A percentile compares a stretch with the other conserved stretches of the same genome.
phyloP scores from a whole-genome alignment of 306 rosid species.

The Amphicarpaea edgeworthii region DNA sequence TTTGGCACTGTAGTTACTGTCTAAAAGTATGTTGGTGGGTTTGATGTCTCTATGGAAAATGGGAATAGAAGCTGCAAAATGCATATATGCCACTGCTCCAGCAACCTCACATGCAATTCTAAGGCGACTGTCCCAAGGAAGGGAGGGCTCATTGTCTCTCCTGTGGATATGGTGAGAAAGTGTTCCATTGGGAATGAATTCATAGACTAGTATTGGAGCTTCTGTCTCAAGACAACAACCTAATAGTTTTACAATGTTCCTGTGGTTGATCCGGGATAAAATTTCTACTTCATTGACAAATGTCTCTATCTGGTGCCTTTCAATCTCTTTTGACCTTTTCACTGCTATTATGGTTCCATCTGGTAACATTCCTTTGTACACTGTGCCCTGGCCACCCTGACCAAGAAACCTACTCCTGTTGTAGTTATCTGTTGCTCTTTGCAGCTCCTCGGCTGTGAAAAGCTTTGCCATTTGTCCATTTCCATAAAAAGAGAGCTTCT shows the following conservation, averaged over 20 bases:
- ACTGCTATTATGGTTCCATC: conserved; percentile 57
- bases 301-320: conserved; percentile 47
- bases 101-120: conserved; percentile 71
- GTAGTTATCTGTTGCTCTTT: conserved; percentile 58
- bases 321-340: conserved; percentile 52
- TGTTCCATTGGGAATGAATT: conserved; percentile 63
- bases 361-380: conserved; percentile 54
- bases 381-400: conserved; percentile 51
- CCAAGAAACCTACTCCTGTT: conserved; percentile 52
- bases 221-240: conserved; percentile 74
- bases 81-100: conserved; percentile 73
- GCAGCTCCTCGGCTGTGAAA: conserved; percentile 59
- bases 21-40: conserved; percentile 67
- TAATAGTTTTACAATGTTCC: conserved; percentile 54
- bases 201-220: conserved; percentile 66
- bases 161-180: conserved; percentile 55
- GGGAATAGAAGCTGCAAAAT: conserved; percentile 67
- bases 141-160: conserved; percentile 40
- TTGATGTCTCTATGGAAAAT: conserved; percentile 72
- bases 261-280: conserved; percentile 64
- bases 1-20: conserved; percentile 52
- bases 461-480: conserved; percentile 52
- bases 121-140: conserved; percentile 59
- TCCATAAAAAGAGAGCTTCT: conserved; percentile 47
- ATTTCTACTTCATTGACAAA: conserved; percentile 60